These are phyloP conservation scores for Monosporascus sp. DNA, from an alignment of 2,329 filamentous ascomycete species.

Conservation along the genomic window DNA sequence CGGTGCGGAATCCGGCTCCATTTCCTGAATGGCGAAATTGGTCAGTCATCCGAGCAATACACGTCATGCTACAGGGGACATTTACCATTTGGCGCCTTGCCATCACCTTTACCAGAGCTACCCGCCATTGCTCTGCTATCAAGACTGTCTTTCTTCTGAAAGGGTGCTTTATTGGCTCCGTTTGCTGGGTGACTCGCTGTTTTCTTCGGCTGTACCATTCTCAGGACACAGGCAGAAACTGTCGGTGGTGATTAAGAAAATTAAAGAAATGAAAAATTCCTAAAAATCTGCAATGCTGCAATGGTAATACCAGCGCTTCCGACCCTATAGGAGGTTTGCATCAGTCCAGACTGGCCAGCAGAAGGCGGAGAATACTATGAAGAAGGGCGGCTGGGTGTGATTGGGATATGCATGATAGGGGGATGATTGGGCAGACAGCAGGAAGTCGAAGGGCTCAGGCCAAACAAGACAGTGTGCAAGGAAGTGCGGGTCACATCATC, in stretches of 20 bases:
- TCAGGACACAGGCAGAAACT: slow-evolving; percentile 18
- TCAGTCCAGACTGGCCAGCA: neutral
- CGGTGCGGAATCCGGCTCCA: slow-evolving; percentile 71
- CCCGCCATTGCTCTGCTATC: slow-evolving; percentile 20
- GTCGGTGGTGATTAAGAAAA: slow-evolving; percentile 5
- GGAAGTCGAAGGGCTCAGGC: neutral
- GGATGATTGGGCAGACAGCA: neutral
- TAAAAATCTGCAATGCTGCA: slow-evolving; percentile 16
- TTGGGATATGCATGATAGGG: neutral
- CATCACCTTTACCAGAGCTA: slow-evolving; percentile 28
- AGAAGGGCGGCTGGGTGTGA: neutral
- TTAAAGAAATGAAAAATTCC: slow-evolving; percentile 6
- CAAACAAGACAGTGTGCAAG: neutral
- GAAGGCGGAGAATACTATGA: neutral
- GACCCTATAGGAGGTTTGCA: slow-evolving; percentile 13
- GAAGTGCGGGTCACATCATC: neutral
- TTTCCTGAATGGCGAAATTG: slow-evolving; percentile 45
- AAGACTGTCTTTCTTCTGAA: slow-evolving; percentile 24
- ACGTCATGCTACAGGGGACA: neutral
- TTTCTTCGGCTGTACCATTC: slow-evolving; percentile 30
- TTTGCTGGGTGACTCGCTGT: slow-evolving; percentile 20
- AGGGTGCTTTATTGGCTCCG: slow-evolving; percentile 25
- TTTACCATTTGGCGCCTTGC: slow-evolving; percentile 35
- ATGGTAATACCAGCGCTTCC: slow-evolving; percentile 17
- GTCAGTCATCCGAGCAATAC: slow-evolving; percentile 1